Evolutionary conservation across 306 rosid species (phyloP).

Genomic region (Trifolium repens): DNA sequence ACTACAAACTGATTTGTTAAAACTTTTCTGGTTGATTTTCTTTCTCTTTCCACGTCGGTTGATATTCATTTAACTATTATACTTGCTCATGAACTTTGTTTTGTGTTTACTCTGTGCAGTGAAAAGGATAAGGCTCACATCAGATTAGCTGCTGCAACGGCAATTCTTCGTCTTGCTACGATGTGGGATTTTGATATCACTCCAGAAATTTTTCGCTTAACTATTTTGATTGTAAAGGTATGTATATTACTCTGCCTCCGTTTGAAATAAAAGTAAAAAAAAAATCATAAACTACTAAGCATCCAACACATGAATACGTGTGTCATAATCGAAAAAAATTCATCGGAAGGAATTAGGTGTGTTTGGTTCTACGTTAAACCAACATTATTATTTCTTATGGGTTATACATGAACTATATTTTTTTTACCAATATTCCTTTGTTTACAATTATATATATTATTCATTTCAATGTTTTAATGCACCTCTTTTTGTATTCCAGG

Average conservation of each 20-base stretch:
- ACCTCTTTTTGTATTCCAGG: constrained; percentile 59
- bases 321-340: neutral
- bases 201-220: constrained; percentile 61
- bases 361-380: neutral
- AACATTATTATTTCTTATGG: neutral
- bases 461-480: constrained; percentile 35
- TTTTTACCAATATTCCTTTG: constrained; percentile 17
- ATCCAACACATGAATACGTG: too few relatives aligned
- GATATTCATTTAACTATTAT: constrained; percentile 2
- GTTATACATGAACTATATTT: neutral
- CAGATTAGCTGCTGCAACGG: constrained; percentile 84
- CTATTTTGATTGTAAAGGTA: constrained; percentile 75
- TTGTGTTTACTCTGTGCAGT: constrained; percentile 49
- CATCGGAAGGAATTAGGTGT: constrained; percentile 1
- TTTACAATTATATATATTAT: neutral
- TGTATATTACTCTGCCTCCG: constrained; percentile 33
- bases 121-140: constrained; percentile 61
- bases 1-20: constrained; percentile 2
- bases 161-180: constrained; percentile 76
- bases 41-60: neutral
- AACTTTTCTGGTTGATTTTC: constrained; percentile 3
- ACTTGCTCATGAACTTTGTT: constrained; percentile 32
- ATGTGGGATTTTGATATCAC: constrained; percentile 87
- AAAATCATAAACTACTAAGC: too few relatives aligned
- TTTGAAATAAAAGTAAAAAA: constrained; percentile 16